Percentiles rank a stretch among this genome's conserved stretches.
Conservation (phyloP, 2,329 filamentous ascomycete genomes). For the Aspergillus sclerotialis region DNA sequence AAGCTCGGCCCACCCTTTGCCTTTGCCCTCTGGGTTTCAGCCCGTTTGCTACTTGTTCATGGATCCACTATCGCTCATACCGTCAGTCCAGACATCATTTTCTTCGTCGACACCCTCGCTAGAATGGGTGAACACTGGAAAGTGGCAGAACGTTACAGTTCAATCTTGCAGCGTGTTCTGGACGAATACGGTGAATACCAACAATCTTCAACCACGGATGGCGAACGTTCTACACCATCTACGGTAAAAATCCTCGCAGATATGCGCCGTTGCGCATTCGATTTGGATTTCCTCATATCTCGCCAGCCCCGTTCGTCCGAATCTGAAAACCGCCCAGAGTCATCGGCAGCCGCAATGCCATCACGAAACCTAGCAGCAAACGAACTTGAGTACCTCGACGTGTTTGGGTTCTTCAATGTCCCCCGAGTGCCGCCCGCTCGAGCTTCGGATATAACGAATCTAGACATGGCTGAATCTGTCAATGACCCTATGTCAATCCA, state of each 20-base stretch:
- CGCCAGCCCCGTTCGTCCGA: slow-evolving; percentile 56
- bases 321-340: slow-evolving; percentile 25
- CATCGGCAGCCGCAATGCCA: slow-evolving; percentile 31
- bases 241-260: slow-evolving; percentile 83
- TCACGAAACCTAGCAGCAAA: slow-evolving; percentile 65
- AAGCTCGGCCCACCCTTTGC: slow-evolving; percentile 86
- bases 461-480: slow-evolving; percentile 20
- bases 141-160: slow-evolving; percentile 74
- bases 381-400: slow-evolving; percentile 82
- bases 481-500: slow-evolving; percentile 31
- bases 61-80: slow-evolving; percentile 83
- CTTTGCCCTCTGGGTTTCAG: slow-evolving; percentile 87
- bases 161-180: slow-evolving; percentile 71
- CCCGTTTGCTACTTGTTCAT: slow-evolving; percentile 78
- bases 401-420: slow-evolving; percentile 93
- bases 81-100: slow-evolving; percentile 68
- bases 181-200: slow-evolving; percentile 80
- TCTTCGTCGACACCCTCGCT: slow-evolving; percentile 74
- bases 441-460: slow-evolving; percentile 17
- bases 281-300: slow-evolving; percentile 83
- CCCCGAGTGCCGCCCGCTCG: slow-evolving; percentile 56
- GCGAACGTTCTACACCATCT: slow-evolving; percentile 68
- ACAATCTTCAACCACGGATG: slow-evolving; percentile 50
- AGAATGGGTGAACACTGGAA: slow-evolving; percentile 81
- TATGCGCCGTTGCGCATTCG: slow-evolving; percentile 85